These are phyloP conservation scores for Botrytis fragariae DNA, from an alignment of 2,329 filamentous ascomycete genomes.

Conservation along the genomic window DNA sequence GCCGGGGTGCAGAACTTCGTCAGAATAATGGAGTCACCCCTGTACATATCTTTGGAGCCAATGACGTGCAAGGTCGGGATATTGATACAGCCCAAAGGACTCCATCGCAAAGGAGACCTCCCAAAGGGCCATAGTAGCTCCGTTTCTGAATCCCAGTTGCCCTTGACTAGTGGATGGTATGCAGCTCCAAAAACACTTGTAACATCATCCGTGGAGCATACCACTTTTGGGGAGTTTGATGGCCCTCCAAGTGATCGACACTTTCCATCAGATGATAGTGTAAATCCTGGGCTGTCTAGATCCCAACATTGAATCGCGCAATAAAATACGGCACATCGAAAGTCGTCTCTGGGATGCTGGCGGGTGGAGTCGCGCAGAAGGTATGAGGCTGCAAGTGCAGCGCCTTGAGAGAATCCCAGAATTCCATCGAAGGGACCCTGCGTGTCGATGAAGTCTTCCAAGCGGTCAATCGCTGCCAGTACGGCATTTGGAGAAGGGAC, in stretches of 20 bases:
- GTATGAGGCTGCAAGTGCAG: slow-evolving; percentile 38
- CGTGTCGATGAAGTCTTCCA: slow-evolving; percentile 43
- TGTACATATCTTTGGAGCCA: not conserved
- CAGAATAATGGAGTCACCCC: not conserved
- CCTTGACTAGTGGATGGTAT: not conserved
- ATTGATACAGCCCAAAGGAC: not conserved
- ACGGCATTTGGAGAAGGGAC: not conserved
- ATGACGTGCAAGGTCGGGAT: not conserved
- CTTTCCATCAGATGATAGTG: not conserved
- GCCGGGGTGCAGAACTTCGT: not conserved
- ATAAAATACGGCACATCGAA: not conserved
- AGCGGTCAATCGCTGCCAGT: not conserved
- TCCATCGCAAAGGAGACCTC: not conserved
- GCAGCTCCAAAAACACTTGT: not conserved
- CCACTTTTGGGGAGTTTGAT: not conserved
- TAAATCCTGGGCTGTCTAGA: not conserved
- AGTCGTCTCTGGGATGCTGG: not conserved
- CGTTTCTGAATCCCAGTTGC: not conserved
- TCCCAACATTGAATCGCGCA: not conserved
- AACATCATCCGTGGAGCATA: not conserved
- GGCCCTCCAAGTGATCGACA: not conserved
- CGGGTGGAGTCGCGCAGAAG: not conserved
- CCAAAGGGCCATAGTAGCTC: not conserved
- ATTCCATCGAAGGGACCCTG: slow-evolving; percentile 51
- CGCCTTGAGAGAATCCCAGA: slow-evolving; percentile 60